Evolutionary conservation across 495 filamentous ascomycete species (phyloP), one percentile per base, ranked within the genome.

Genomic region (Rostrohypoxylon terebratum): DNA sequence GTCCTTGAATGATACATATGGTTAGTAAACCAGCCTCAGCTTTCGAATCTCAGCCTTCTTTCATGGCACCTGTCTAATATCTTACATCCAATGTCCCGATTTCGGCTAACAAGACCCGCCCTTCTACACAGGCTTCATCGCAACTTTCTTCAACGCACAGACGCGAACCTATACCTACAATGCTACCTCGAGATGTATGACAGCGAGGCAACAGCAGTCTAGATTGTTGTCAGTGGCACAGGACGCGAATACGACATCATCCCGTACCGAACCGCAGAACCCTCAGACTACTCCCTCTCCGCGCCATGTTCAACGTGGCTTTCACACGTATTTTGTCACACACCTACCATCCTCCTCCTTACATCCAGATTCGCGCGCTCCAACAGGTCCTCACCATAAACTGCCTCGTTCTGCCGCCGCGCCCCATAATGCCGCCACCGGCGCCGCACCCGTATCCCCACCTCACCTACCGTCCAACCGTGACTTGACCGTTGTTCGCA

Each of bases 271-370:
- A 59, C 45, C 64, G 28, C 74, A 21, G 18, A 40, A 13, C 31
- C 55, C 34, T 58, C 63, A 65, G 54, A 57, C 55, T 6, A 38
- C 69, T 18, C 23, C 45, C 53, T 42, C 75, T 45, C 44, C 33
- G 63, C 58, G 55, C 60, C 11, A 42, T 48, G 72, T 80, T 58
- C 84, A 80, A 4, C 91, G 91, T 25, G 78, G 83, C 68, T 98
- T 98, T 81, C 94, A 96, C 82, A 93, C 96, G 69, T 99, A 99
- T 84, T 99, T 99, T 78, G 92, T 98, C 36, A 97, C 96, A 4
- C 92, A 98, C 79, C 86, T 99, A 0, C 96, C 96, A 5, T 96
- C 94, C 20, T 95, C 93, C 45, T 98, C 95, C 0, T 86, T 98
- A 13, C 92, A 97, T 74, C 95, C 96, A 9, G 96, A 99, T 76